Evolutionary conservation across 768 basidiomycete species (phyloP), one percentile per base, ranked within the genome.

Genomic region (Tylopilus subfusipes): DNA sequence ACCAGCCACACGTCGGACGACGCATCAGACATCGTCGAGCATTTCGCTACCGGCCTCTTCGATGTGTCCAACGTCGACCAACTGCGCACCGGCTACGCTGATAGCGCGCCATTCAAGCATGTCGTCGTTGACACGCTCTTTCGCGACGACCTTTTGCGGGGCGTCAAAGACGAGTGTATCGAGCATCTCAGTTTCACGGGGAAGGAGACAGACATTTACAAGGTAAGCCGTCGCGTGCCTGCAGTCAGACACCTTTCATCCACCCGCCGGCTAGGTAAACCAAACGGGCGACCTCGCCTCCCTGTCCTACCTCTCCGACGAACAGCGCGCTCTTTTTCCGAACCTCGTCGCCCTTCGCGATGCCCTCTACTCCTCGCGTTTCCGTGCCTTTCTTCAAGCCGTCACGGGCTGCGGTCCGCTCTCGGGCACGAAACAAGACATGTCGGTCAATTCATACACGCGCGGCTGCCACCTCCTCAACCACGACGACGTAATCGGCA

Each of bases 191-290:
- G 78, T 69, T 93, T 95, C 68, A 81, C 88, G 4, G 86, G 93
- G 75, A 98, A 97, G 74, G 91, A 98, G 78, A 98, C 96, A 3
- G 96, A 98, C 67, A 98, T 98, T 60, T 98, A 98, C 83, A 93
- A 91, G 85, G 91, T 89, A 56, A 55, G 75, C 5, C n/a, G 40
- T 21, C 8, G 27, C 34, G n/a, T 30, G 21, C 6, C 14, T 16
- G n/a, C n/a, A 18, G 33, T 29, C 31, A 13, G 42, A 25, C 39
- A 9, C 25, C 19, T 30, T 47, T 53, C n/a, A 56, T 52, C 55
- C 52, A 2, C 38, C 24, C 27, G 30, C 21, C 24, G 31, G 38
- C 40, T 62, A 98, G 95, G 88, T 98, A 63, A 88, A 94, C 72
- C 96, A 98, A 77, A 97, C 96, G 0, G 95, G 95, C 61, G 96